Evolutionary conservation across 768 basidiomycete genomes (phyloP).

Genomic region (Lentinula guzmanii): DNA sequence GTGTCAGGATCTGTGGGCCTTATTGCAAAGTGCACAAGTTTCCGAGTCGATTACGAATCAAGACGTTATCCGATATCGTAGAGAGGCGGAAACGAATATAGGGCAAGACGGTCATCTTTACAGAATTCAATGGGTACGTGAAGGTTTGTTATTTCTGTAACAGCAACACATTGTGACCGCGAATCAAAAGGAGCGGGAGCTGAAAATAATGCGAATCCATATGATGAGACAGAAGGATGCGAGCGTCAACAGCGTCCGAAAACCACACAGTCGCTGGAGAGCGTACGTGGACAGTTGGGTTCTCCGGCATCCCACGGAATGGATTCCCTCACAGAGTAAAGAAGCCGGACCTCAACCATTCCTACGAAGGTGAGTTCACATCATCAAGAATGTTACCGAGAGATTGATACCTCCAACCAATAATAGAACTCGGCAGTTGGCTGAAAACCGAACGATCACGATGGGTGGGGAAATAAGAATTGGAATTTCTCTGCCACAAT

Average conservation of each 20-base stretch:
- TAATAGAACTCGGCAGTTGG: constrained; percentile 12
- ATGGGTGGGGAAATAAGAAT: constrained; percentile 36
- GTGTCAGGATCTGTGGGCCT: constrained; percentile 78
- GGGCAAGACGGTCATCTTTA: constrained; percentile 75
- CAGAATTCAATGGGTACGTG: constrained; percentile 72
- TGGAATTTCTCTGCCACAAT: constrained; percentile 51
- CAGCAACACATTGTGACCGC: background rate
- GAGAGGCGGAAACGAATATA: constrained; percentile 72
- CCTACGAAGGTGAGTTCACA: constrained; percentile 48
- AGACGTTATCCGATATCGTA: constrained; percentile 70
- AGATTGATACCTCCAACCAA: background rate
- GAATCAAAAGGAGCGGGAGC: constrained; percentile 42
- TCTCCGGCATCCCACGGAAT: constrained; percentile 65
- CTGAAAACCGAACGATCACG: constrained; percentile 19
- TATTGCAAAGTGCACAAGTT: constrained; percentile 62
- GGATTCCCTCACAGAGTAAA: constrained; percentile 42
- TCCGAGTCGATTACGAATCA: constrained; percentile 48
- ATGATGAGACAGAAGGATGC: constrained; percentile 59
- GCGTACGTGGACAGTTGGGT: constrained; percentile 73
- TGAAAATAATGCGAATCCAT: constrained; percentile 53
- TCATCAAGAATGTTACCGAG: background rate
- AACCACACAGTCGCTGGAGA: constrained; percentile 54
- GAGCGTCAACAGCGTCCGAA: constrained; percentile 52
- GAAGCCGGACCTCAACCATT: constrained; percentile 28
- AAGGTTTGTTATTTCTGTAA: constrained; percentile 10